These are phyloP conservation scores for Gentiana straminea DNA, from an alignment of 257 asterid species.

Conservation along the genomic window DNA sequence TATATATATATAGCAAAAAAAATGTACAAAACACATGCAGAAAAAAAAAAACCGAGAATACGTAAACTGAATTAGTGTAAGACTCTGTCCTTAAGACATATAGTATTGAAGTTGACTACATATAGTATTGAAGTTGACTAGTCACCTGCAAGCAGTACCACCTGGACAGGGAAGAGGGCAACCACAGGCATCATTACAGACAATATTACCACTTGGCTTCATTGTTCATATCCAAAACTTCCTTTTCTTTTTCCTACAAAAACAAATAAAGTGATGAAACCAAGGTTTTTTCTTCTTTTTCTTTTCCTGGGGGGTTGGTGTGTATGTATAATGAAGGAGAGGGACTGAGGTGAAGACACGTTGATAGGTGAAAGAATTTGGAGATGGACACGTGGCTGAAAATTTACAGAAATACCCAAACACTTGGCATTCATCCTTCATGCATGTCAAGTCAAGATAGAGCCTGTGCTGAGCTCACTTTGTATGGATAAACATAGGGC, in stretches of 20 bases:
- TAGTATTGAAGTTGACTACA: neutral
- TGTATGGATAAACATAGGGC: too few relatives aligned
- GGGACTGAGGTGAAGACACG: neutral
- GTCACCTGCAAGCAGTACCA: constrained; percentile 6
- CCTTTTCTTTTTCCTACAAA: neutral
- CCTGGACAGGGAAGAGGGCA: constrained; percentile 13
- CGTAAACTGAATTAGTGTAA: too few relatives aligned
- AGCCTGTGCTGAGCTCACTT: too few relatives aligned
- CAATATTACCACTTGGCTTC: neutral
- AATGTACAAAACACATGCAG: too few relatives aligned
- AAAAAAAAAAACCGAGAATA: too few relatives aligned
- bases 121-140: neutral
- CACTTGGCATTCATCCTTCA: neutral
- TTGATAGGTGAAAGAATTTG: neutral
- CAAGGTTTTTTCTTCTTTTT: neutral
- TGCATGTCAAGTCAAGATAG: neutral
- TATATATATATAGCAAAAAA: too few relatives aligned
- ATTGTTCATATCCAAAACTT: neutral
- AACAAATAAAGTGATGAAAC: too few relatives aligned
- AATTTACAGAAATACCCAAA: neutral
- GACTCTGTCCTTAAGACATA: neutral
- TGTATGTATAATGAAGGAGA: neutral
- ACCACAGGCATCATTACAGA: constrained; percentile 3
- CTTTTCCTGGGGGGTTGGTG: neutral
- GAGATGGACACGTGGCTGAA: neutral